Percentiles rank a stretch among this genome's conserved stretches.
Conservation (phyloP, 2,329 filamentous ascomycete species). For the Trichophyton simii region DNA sequence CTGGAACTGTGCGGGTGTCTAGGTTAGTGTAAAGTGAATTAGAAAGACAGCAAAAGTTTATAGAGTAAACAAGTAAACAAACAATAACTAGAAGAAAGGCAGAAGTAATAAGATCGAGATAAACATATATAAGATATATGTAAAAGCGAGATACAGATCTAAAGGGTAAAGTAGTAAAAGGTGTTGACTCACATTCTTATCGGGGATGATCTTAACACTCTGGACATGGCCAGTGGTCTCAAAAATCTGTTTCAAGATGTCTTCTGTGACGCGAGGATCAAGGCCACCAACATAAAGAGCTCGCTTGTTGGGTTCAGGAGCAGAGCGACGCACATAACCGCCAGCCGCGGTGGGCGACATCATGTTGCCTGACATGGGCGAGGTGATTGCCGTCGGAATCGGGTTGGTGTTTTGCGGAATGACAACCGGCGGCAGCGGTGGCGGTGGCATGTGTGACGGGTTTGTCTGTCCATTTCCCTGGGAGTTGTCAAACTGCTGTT, state of each 20-base stretch:
- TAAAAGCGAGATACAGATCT: neutral
- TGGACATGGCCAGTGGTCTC: constrained; percentile 97
- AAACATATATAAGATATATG: neutral
- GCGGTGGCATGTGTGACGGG: constrained; percentile 72
- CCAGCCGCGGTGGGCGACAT: constrained; percentile 77
- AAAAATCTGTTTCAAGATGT: constrained; percentile 93
- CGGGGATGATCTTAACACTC: constrained; percentile 98
- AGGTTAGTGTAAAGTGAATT: constrained; percentile 3
- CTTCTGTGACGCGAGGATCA: constrained; percentile 89
- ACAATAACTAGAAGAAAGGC: neutral
- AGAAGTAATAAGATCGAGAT: constrained; percentile 3
- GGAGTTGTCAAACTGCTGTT: constrained; percentile 54
- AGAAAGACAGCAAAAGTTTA: neutral
- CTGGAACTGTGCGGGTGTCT: constrained; percentile 36
- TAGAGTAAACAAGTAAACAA: neutral
- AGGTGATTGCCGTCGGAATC: constrained; percentile 83
- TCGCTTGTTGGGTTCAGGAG: constrained; percentile 96
- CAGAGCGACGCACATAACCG: constrained; percentile 73
- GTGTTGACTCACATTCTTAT: constrained; percentile 77
- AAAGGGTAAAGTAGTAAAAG: constrained; percentile 1
- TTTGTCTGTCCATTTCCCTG: constrained; percentile 55
- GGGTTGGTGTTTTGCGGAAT: constrained; percentile 96
- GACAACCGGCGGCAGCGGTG: constrained; percentile 66
- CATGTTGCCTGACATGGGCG: constrained; percentile 64
- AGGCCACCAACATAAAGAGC: constrained; percentile 91